Conservation (phyloP, 164 flowering plant species). For the Cinnamomum chago region DNA sequence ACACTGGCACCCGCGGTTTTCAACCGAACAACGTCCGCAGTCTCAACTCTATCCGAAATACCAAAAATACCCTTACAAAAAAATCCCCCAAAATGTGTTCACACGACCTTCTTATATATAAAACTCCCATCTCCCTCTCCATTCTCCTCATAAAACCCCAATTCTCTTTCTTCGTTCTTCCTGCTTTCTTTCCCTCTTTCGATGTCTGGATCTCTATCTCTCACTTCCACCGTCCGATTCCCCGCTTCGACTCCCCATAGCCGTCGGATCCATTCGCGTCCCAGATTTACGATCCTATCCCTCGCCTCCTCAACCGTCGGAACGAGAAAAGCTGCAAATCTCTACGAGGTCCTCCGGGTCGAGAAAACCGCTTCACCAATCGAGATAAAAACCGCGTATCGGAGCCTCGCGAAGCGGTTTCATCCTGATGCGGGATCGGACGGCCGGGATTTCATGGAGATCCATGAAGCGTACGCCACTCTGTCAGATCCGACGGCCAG, state of each 20-base stretch:
- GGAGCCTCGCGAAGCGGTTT: conserved; percentile 54
- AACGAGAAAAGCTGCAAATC: conserved; percentile 13
- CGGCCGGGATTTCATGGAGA: conserved; percentile 59
- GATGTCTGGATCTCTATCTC: conserved; percentile 1
- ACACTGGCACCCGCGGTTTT: not conserved
- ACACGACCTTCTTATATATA: not conserved
- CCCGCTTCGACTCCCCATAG: not conserved
- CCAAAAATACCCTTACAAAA: not conserved
- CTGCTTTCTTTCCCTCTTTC: not conserved
- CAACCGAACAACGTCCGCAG: not conserved
- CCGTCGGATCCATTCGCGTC: not conserved
- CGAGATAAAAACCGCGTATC: conserved; percentile 74
- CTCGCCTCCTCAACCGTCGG: conserved; percentile 4
- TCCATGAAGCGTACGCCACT: conserved; percentile 66
- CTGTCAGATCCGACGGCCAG: conserved; percentile 71
- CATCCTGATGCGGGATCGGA: conserved; percentile 62
- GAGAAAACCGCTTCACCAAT: conserved; percentile 36
- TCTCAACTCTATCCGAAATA: no score
- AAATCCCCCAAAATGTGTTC: not conserved
- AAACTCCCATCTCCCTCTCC: not conserved
- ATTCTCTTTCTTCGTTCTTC: not conserved
- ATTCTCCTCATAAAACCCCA: not conserved
- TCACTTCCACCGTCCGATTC: conserved; percentile 5
- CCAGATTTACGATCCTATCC: not conserved
- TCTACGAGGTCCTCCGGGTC: conserved; percentile 57